Conservation (phyloP, 495 filamentous ascomycete genomes). For the Pyrenula aspistea region DNA sequence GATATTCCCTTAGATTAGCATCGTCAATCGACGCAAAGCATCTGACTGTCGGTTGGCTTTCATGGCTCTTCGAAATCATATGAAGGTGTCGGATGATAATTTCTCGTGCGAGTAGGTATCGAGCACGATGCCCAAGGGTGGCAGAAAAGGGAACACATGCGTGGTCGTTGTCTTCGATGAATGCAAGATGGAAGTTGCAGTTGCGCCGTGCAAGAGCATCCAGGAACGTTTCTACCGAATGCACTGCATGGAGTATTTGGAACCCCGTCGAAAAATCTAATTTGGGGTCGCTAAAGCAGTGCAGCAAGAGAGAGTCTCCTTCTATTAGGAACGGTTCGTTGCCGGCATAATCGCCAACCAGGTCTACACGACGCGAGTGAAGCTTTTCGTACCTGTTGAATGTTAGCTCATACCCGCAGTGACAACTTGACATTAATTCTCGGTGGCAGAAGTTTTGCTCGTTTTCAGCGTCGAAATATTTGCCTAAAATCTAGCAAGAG, state of each 20-base stretch:
- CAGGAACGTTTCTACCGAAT: constrained; percentile 54
- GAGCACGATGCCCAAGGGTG: constrained; percentile 13
- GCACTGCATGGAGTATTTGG: constrained; percentile 59
- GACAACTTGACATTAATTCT: too few relatives aligned
- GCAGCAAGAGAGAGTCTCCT: constrained; percentile 56
- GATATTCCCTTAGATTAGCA: constrained; percentile 37
- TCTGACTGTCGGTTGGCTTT: constrained; percentile 24
- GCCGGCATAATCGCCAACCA: constrained; percentile 66
- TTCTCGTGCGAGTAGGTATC: constrained; percentile 48
- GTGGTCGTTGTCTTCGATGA: constrained; percentile 36
- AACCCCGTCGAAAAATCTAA: constrained; percentile 57
- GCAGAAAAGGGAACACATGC: constrained; percentile 7
- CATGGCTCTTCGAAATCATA: constrained; percentile 13
- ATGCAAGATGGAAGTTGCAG: constrained; percentile 58
- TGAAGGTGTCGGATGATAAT: constrained; percentile 52
- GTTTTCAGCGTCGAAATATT: too few relatives aligned
- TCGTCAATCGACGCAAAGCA: constrained; percentile 33
- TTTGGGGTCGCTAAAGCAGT: constrained; percentile 43
- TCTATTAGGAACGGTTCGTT: constrained; percentile 61
- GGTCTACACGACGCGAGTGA: too few relatives aligned
- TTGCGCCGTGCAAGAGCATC: constrained; percentile 42
- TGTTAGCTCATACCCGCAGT: too few relatives aligned
- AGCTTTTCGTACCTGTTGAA: too few relatives aligned
- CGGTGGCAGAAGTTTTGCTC: too few relatives aligned
- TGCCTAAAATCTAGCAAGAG: too few relatives aligned